Conservation (phyloP, 2,329 filamentous ascomycete genomes). For the Aspergillus quadrilineatus region DNA sequence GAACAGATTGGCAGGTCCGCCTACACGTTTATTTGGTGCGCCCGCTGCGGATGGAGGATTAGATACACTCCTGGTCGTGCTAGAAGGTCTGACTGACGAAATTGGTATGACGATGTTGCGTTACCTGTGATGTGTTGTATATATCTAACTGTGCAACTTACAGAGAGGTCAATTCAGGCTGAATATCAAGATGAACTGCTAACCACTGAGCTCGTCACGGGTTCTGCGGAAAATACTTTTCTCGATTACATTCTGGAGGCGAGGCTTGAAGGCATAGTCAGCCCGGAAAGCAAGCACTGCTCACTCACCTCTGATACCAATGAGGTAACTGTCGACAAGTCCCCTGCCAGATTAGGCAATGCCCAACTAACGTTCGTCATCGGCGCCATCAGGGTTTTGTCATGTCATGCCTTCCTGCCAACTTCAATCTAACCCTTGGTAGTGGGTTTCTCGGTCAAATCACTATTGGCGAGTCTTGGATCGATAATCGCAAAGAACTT, state of each 20-base stretch:
- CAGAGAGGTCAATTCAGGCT: slow-evolving; percentile 15
- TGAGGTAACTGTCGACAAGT: slow-evolving; percentile 3
- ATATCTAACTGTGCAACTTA: background rate
- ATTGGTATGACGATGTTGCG: slow-evolving; percentile 51
- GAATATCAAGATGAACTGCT: slow-evolving; percentile 12
- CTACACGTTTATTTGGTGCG: slow-evolving; percentile 52
- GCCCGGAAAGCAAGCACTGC: slow-evolving; percentile 12
- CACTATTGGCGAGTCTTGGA: slow-evolving; percentile 30
- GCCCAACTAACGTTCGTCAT: background rate
- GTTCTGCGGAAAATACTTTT: slow-evolving; percentile 9
- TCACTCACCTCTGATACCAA: background rate
- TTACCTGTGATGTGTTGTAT: background rate
- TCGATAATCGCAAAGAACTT: slow-evolving; percentile 25
- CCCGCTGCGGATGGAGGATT: slow-evolving; percentile 15
- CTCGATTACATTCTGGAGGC: slow-evolving; percentile 2
- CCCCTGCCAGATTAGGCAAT: background rate
- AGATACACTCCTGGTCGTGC: slow-evolving; percentile 36
- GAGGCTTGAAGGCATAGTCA: background rate
- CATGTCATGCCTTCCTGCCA: slow-evolving; percentile 23
- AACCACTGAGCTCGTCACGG: background rate
- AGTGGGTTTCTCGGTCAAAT: slow-evolving; percentile 39
- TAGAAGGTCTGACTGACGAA: slow-evolving; percentile 61
- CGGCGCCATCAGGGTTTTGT: background rate
- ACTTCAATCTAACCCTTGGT: slow-evolving; percentile 20
- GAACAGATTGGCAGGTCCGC: slow-evolving; percentile 59